Conservation (phyloP, 1,139 yeast genomes). For the Pichia sp. region DNA sequence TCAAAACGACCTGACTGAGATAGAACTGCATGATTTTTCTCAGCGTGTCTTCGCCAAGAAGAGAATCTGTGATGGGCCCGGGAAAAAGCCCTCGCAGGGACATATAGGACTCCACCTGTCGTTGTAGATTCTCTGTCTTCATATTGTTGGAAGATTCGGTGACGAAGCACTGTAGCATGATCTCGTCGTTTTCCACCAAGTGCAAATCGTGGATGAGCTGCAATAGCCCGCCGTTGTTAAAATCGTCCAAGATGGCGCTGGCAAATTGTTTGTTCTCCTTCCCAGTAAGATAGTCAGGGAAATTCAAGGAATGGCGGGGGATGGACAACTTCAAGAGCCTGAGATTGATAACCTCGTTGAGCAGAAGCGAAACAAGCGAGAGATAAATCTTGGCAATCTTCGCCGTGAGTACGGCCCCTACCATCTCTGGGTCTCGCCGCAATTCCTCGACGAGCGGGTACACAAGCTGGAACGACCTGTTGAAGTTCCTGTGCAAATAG, state of each 20-base stretch:
- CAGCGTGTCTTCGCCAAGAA: neutral
- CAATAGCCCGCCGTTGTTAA: constrained; percentile 1
- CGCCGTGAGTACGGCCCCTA: neutral
- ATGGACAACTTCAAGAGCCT: constrained; percentile 4
- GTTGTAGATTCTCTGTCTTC: constrained; percentile 17
- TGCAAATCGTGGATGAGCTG: neutral
- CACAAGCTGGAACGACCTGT: constrained; percentile 4
- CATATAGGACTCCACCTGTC: constrained; percentile 26
- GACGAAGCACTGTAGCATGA: constrained; percentile 29
- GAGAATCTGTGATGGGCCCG: constrained; percentile 12
- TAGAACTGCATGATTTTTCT: constrained; percentile 26
- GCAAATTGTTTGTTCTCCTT: neutral
- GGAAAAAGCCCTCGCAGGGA: constrained; percentile 3
- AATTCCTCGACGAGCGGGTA: constrained; percentile 5
- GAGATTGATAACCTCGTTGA: constrained; percentile 8
- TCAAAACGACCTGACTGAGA: constrained; percentile 24
- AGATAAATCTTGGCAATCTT: constrained; percentile 7
- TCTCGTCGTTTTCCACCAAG: constrained; percentile 24
- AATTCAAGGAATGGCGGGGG: constrained; percentile 4
- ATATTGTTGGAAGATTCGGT: constrained; percentile 29
- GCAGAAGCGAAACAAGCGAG: constrained; percentile 1
- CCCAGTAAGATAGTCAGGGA: constrained; percentile 1
- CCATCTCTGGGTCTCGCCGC: neutral
- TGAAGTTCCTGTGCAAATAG: constrained; percentile 6
- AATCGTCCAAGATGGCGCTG: constrained; percentile 1